Conservation (phyloP, 2,329 filamentous ascomycete genomes). For the Epichloe festucae region DNA sequence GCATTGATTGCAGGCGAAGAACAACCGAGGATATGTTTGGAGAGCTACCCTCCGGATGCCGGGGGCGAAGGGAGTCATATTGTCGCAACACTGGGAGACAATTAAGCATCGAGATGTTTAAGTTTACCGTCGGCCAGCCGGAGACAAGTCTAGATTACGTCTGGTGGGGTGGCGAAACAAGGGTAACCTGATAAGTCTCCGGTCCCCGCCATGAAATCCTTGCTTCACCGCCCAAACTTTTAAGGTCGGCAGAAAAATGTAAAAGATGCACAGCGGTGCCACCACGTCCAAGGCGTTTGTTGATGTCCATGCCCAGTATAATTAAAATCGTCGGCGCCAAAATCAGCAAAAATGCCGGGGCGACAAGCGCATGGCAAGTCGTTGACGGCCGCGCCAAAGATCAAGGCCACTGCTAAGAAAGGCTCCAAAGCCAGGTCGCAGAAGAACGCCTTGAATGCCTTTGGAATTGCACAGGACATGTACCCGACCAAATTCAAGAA, state of each 20-base stretch:
- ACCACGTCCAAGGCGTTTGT: background rate
- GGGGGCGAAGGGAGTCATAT: constrained; percentile 30
- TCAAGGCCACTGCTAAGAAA: constrained; percentile 23
- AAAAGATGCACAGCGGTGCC: constrained; percentile 1
- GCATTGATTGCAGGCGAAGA: constrained; percentile 38
- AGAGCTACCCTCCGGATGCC: constrained; percentile 28
- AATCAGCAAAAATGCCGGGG: constrained; percentile 35
- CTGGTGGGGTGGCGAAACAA: constrained; percentile 6
- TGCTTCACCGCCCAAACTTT: constrained; percentile 19
- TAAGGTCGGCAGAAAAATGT: constrained; percentile 18
- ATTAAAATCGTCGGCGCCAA: background rate
- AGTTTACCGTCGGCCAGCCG: background rate
- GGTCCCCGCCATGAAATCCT: constrained; percentile 14
- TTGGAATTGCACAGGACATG: constrained; percentile 42
- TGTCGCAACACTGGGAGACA: background rate
- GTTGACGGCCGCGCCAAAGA: constrained; percentile 27
- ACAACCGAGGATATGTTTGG: constrained; percentile 24
- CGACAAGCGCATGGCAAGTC: constrained; percentile 45
- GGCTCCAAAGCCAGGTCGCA: constrained; percentile 33
- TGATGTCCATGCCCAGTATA: background rate
- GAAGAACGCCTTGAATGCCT: constrained; percentile 42
- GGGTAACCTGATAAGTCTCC: constrained; percentile 14
- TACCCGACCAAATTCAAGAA: constrained; percentile 33
- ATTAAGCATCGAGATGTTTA: background rate
- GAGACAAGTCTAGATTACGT: background rate